Base-by-base conservation (phyloP, 2,329 filamentous ascomycete genomes). In the Daldinia sp. region DNA sequence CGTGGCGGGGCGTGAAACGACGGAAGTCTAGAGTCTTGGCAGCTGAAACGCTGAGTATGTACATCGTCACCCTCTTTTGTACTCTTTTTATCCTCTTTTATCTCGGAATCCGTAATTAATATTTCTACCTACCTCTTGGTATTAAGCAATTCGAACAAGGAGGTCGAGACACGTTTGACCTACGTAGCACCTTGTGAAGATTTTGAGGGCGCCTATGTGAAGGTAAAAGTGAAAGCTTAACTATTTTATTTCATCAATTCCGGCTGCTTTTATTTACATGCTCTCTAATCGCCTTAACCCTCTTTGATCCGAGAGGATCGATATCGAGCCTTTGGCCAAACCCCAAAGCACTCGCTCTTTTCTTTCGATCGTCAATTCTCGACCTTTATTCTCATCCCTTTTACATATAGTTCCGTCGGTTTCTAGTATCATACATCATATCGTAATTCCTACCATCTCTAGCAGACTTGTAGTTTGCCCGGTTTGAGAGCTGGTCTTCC, bases 21-120 rank as follows among this genome's bases (percentile, higher is more conserved):
- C 37, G 17, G 47, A 48, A 56, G 64, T 64, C 58, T 60, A 64
- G 58, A 67, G 25, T 59, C 64, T 64, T 64, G 61, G 64, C 64
- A 59, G 50, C 54, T 67, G 64, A 67, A 64, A 67, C 64, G 30
- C 39, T 48, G 25, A 15, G 21, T 43, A 23, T 45, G 39, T 45
- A n/a, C 2, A 45, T 45, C 39, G 39, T 27, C 21, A 27, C 13
- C 11, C 39, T 27, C 3, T n/a, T 15, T 35, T n/a, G n/a, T n/a
- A n/a, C n/a, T n/a, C n/a, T 15, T 35, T 43, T 25, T 25, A 25
- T 21, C 10, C 21, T 25, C 4, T 21, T 25, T 43, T 25, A 43
- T 25, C 10, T 25, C 19, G 9, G 39, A 13, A 3, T 43, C 39
- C 19, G 9, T 19, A 13, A 3, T 43, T 21, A n/a, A 25, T 25